A percentile compares a stretch with the other conserved stretches of the same genome.
phyloP scores from a whole-genome alignment of 140 eudicot genomes.

The Senecio squalidus region DNA sequence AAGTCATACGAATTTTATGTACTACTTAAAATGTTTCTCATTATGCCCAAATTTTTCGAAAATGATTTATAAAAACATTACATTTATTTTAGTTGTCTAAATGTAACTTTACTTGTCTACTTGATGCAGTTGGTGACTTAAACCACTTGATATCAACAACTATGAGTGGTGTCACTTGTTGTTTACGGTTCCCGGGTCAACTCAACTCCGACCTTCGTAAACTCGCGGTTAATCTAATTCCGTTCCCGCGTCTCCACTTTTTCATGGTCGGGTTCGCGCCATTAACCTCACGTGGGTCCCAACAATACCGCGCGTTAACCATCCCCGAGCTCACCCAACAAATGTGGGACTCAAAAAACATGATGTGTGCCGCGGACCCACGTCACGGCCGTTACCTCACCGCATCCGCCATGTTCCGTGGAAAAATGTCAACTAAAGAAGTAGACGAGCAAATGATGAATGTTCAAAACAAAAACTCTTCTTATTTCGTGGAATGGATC shows the following conservation, averaged over 20 bases:
- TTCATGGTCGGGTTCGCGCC: constrained; percentile 92
- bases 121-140: constrained; percentile 72
- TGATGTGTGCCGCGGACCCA: constrained; percentile 90
- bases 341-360: constrained; percentile 88
- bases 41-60: too few species aligned
- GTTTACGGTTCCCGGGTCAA: constrained; percentile 85
- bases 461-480: constrained; percentile 75
- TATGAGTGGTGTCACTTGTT: constrained; percentile 88
- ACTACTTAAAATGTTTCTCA: not conserved
- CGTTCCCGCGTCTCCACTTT: constrained; percentile 85
- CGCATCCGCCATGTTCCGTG: constrained; percentile 75
- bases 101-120: not conserved
- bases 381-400: constrained; percentile 83
- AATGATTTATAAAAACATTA: not conserved
- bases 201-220: constrained; percentile 87
- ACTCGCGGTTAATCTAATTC: constrained; percentile 74
- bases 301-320: constrained; percentile 67
- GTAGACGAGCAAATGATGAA: constrained; percentile 83
- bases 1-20: constrained; percentile 18
- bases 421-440: constrained; percentile 78
- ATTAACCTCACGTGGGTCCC: constrained; percentile 69
- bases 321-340: constrained; percentile 85
- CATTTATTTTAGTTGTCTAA: not conserved
- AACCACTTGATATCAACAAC: constrained; percentile 84
- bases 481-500: constrained; percentile 81